A percentile compares a stretch with the other conserved stretches of the same genome.
Conservation (phyloP, 2,329 filamentous ascomycete genomes). For the Alternaria gansuensis region DNA sequence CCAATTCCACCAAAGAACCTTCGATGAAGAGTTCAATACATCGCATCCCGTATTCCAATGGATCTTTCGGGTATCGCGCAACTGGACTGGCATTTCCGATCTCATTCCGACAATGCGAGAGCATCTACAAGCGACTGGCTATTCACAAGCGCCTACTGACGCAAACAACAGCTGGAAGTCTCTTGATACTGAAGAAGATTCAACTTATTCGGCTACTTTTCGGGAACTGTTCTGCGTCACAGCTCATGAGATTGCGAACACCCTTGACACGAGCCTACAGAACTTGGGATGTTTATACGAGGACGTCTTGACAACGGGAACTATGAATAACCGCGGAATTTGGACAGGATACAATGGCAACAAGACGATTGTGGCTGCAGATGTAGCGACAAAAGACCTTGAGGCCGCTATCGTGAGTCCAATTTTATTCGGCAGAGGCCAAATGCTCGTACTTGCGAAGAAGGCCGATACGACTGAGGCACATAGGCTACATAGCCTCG, state of each 20-base stretch:
- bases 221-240: conserved; percentile 85
- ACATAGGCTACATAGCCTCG: conserved; percentile 71
- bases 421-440: conserved; percentile 70
- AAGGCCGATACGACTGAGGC: conserved; percentile 68
- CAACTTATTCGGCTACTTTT: conserved; percentile 78
- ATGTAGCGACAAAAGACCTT: conserved; percentile 46
- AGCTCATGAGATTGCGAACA: conserved; percentile 75
- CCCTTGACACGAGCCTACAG: conserved; percentile 69
- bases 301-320: conserved; percentile 74
- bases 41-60: conserved; percentile 84
- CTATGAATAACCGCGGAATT: conserved; percentile 69
- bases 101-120: conserved; percentile 76
- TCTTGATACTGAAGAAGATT: conserved; percentile 60
- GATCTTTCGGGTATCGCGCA: conserved; percentile 82
- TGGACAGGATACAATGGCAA: conserved; percentile 32
- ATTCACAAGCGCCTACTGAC: conserved; percentile 33
- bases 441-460: conserved; percentile 81
- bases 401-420: conserved; percentile 51
- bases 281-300: conserved; percentile 77
- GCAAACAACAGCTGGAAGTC: conserved; percentile 33
- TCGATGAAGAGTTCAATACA: conserved; percentile 77
- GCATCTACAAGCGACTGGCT: conserved; percentile 68
- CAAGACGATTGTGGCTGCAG: conserved; percentile 39
- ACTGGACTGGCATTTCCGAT: conserved; percentile 75
- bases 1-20: conserved; percentile 61